Percentiles rank a stretch among this genome's conserved stretches.
Conservation (phyloP, 768 basidiomycete genomes). For the Neoboletus subvelutipes region DNA sequence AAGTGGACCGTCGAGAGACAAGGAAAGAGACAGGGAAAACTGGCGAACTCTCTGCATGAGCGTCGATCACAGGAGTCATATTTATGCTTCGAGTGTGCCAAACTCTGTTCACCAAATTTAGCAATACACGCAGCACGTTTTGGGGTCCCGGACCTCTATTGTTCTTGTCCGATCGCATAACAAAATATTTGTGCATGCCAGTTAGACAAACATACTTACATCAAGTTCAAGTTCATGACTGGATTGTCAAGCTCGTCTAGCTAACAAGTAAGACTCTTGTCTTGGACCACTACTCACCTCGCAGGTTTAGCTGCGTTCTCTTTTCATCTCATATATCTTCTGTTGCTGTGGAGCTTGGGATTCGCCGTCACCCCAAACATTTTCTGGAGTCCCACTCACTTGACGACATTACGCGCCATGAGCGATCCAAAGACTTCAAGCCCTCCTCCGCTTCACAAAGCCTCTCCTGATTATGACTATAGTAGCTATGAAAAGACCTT, state of each 20-base stretch:
- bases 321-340: not conserved
- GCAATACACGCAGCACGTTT: not conserved
- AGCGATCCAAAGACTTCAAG: constrained; percentile 2
- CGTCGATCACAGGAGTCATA: not conserved
- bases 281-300: not conserved
- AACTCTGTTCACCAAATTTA: constrained; percentile 19
- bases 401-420: constrained; percentile 14
- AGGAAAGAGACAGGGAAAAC: not conserved
- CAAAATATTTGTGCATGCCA: constrained; percentile 16
- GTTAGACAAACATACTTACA: constrained; percentile 16
- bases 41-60: not conserved
- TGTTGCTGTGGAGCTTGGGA: not conserved
- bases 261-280: constrained; percentile 3
- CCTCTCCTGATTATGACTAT: constrained; percentile 7
- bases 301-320: not conserved
- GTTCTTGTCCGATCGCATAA: not conserved
- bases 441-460: constrained; percentile 13
- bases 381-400: not conserved
- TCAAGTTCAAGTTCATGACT: constrained; percentile 2
- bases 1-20: not conserved
- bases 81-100: too few relatives aligned
- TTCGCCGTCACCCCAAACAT: constrained; percentile 12
- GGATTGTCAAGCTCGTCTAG: not conserved
- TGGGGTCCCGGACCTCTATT: constrained; percentile 19
- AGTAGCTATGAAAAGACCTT: constrained; percentile 14